Evolutionary conservation across 1,139 yeast species (phyloP).

Genomic region (Yamadazyma dendronema): DNA sequence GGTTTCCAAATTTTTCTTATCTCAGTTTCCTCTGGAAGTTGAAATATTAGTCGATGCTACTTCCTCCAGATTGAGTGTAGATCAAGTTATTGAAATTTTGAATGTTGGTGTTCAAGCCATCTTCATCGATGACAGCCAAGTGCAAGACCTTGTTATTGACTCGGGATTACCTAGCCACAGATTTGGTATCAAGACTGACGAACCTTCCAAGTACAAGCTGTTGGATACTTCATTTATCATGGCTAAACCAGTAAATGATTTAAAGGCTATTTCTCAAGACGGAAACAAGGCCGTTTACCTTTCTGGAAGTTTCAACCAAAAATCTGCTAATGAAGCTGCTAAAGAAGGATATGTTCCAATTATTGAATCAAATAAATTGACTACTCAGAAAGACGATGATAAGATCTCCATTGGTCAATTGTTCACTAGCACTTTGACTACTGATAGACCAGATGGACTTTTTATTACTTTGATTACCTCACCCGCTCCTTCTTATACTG

Average conservation of each 20-base stretch:
- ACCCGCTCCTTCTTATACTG: constrained; percentile 44
- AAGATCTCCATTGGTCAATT: constrained; percentile 50
- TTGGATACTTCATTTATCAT: constrained; percentile 26
- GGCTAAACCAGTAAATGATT: constrained; percentile 15
- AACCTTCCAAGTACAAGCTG: constrained; percentile 9
- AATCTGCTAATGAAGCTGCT: constrained; percentile 30
- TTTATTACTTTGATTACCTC: constrained; percentile 85
- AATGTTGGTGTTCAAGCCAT: constrained; percentile 66
- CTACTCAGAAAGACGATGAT: constrained; percentile 31
- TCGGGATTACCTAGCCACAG: constrained; percentile 64
- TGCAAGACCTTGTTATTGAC: constrained; percentile 33
- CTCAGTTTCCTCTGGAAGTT: constrained; percentile 31
- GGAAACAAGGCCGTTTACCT: constrained; percentile 48
- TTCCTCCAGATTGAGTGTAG: constrained; percentile 23
- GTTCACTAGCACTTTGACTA: constrained; percentile 55
- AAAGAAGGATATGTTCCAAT: constrained; percentile 47
- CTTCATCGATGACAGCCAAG: constrained; percentile 37
- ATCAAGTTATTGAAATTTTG: constrained; percentile 52
- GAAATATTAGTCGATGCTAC: constrained; percentile 37
- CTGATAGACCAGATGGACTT: constrained; percentile 86
- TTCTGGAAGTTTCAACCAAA: constrained; percentile 21
- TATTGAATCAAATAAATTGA: constrained; percentile 37
- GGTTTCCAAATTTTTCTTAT: constrained; percentile 35
- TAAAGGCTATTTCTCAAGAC: constrained; percentile 22
- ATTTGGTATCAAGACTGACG: constrained; percentile 39